Percentiles rank a stretch among this genome's conserved stretches.
These are phyloP conservation scores for Limnomonas spitsbergensis DNA, from an alignment of 139 green algal species.

Conservation along the genomic window DNA sequence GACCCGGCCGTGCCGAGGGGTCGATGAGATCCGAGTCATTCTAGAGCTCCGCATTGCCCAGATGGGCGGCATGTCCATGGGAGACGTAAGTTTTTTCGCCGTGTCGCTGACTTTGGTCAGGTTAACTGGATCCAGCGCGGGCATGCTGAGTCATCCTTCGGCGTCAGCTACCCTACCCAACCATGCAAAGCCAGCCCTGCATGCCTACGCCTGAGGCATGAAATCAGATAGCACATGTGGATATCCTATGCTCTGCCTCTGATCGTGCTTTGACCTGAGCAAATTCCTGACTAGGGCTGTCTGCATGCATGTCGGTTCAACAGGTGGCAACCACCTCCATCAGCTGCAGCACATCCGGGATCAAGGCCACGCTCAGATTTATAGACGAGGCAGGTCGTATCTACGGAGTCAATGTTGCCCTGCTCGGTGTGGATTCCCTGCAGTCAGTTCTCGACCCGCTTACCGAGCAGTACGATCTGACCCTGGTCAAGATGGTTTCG, in stretches of 20 bases:
- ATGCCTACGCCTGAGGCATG: too few relatives aligned
- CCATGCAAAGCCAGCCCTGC: too few relatives aligned
- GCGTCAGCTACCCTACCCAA: too few relatives aligned
- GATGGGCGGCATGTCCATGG: not conserved
- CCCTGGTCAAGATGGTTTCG: not conserved
- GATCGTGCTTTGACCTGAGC: too few relatives aligned
- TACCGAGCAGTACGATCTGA: not conserved
- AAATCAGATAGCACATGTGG: too few relatives aligned
- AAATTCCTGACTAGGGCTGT: too few relatives aligned
- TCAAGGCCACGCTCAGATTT: not conserved
- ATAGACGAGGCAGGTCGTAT: not conserved
- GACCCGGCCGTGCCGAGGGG: not conserved
- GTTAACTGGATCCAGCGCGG: too few relatives aligned
- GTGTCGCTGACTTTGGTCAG: not conserved
- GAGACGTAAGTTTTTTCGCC: not conserved
- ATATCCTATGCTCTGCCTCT: not conserved
- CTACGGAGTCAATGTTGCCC: not conserved
- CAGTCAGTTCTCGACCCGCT: slow-evolving; percentile 2
- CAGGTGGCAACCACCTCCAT: slow-evolving; percentile 4
- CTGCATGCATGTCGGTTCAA: too few relatives aligned
- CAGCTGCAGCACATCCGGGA: not conserved
- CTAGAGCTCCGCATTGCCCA: slow-evolving; percentile 1
- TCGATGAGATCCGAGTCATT: not conserved
- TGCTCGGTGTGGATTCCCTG: not conserved
- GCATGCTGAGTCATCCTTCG: too few relatives aligned